Base-by-base conservation (phyloP, 2,329 filamentous ascomycete species). In the Phyllosticta paracitricarpa region DNA sequence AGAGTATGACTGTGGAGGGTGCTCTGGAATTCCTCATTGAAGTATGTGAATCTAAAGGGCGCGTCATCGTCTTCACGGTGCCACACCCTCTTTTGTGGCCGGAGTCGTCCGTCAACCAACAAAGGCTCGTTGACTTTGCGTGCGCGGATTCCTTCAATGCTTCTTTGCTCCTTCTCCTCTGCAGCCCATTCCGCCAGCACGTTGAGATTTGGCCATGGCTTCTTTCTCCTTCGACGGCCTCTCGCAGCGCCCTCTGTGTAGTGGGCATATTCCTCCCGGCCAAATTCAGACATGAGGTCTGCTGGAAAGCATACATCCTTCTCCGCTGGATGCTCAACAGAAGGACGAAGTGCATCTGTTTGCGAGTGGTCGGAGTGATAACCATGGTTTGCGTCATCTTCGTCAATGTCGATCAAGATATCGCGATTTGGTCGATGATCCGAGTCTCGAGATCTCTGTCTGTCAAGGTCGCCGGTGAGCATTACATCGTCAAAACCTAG, bases 1-100 rank as follows among this genome's bases (percentile, higher is more conserved):
- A 99, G 96, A 0, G 89, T 94, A 73, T 96, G 90, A 63, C 91
- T 94, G 74, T 99, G 94, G 64, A 99, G 95, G 0, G 94, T 99
- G 73, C 89, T 95, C 68, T 91, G 88, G 61, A 97, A 91, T 65
- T 96, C 91, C 71, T 97, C 94, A 73, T 97, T 97, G 81, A 99
- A 99, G 74, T 99, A 99, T 0, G 94, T 97, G 73, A 97, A 99
- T 26, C 94, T 84, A 72, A 95, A 97, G 0, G 94, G 94, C 0
- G 88, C 85, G 65, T 97, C 93, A 63, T 96, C 92, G 65, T 94
- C 89, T 59, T 89, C 86, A 51, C 88, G 84, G 72, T 91, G 93
- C 93, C 93, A 99, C 14, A 84, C 83, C 66, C 89, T 86, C 67
- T 76, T 78, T 51, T 89, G 85, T 12, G 92, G 91, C 4, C 94